phyloP scores from a whole-genome alignment of 2,329 filamentous ascomycete genomes.

The Stachybotrys echinatus region DNA sequence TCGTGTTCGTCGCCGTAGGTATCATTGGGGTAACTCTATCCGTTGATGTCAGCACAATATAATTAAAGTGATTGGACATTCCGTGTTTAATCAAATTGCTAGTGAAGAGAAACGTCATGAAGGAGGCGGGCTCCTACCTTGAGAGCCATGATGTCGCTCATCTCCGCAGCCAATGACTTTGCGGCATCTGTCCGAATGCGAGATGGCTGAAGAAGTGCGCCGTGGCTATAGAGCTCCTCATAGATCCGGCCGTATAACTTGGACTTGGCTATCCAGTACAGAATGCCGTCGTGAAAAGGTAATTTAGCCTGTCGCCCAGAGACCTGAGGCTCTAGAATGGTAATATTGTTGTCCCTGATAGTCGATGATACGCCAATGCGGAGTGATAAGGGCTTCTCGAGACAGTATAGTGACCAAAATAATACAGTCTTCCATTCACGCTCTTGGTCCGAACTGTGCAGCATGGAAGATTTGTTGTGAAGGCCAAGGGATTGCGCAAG shows the following conservation, averaged over 20 bases:
- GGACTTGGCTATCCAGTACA: slow-evolving; percentile 10
- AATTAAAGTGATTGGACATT: no score
- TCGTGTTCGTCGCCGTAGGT: no score
- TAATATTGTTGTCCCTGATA: slow-evolving; percentile 19
- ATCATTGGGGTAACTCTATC: no score
- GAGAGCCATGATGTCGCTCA: not conserved
- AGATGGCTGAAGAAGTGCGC: slow-evolving; percentile 13
- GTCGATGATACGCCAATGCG: slow-evolving; percentile 17
- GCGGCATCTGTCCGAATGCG: slow-evolving; percentile 11
- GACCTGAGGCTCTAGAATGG: slow-evolving; percentile 6
- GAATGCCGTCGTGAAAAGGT: not conserved
- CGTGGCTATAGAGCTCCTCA: slow-evolving; percentile 19
- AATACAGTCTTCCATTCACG: slow-evolving; percentile 8
- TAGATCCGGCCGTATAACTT: slow-evolving; percentile 16
- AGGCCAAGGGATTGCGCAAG: slow-evolving; percentile 13
- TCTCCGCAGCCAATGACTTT: slow-evolving; percentile 9
- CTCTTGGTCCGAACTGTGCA: slow-evolving; percentile 4
- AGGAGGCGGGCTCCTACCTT: no score
- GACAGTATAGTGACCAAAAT: slow-evolving; percentile 19
- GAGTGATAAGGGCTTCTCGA: slow-evolving; percentile 17
- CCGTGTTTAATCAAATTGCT: no score
- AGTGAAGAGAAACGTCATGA: no score
- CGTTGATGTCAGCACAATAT: no score
- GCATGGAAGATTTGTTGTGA: slow-evolving; percentile 10
- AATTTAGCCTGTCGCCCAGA: not conserved